Conservation (phyloP, 192 early-diverging fungal species). For the Podochytrium sp. region DNA sequence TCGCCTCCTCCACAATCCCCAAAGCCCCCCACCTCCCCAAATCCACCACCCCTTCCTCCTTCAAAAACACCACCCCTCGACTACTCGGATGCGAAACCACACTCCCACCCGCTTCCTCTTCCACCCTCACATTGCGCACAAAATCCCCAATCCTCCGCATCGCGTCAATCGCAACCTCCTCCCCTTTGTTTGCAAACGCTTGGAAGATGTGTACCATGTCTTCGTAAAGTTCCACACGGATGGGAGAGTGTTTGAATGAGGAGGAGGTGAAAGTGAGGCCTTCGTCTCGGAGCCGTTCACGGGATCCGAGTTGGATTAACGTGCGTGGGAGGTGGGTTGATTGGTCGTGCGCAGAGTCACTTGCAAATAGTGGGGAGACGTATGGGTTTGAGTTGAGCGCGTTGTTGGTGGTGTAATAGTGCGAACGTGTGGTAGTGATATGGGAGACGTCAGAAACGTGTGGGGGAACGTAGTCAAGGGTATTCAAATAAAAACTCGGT, state of each 20-base stretch:
- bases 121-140: background rate
- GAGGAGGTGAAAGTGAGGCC: conserved; percentile 28
- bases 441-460: conserved; percentile 10
- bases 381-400: conserved; percentile 32
- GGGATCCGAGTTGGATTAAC: conserved; percentile 34
- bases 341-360: background rate
- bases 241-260: conserved; percentile 2
- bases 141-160: conserved; percentile 29
- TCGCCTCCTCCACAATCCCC: conserved; percentile 21
- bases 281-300: conserved; percentile 39
- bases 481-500: conserved; percentile 32
- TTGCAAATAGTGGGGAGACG: conserved; percentile 36
- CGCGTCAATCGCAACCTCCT: conserved; percentile 2
- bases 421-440: conserved; percentile 26
- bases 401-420: conserved; percentile 37
- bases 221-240: conserved; percentile 30
- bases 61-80: conserved; percentile 7
- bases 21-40: conserved; percentile 4
- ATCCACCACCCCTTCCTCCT: background rate
- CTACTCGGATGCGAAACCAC: background rate
- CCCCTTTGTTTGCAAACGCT: conserved; percentile 32
- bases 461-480: conserved; percentile 37
- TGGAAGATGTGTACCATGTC: conserved; percentile 42
- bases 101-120: background rate
- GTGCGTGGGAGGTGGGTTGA: conserved; percentile 32